Evolutionary conservation across 1,139 yeast species (phyloP).

Genomic region (Yamadazyma pseudoaaseri): DNA sequence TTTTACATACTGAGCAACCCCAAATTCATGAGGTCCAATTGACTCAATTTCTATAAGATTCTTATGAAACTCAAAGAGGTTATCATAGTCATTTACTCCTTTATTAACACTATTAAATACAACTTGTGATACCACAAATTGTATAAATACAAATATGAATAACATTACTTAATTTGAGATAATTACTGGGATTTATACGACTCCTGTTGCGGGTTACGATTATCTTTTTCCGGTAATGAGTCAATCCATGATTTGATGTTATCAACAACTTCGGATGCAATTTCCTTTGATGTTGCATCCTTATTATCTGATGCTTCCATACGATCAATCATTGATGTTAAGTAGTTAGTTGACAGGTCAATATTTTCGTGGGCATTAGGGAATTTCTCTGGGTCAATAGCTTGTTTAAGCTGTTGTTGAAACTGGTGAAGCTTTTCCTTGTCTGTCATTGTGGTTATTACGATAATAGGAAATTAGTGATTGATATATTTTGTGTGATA

Average conservation of each 20-base stretch:
- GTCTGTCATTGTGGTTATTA: background rate
- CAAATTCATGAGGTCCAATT: slow-evolving; percentile 31
- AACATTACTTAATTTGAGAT: too few relatives aligned
- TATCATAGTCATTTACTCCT: background rate
- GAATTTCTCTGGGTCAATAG: slow-evolving; percentile 12
- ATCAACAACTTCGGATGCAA: slow-evolving; percentile 35
- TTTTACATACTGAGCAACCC: slow-evolving; percentile 30
- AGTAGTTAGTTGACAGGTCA: slow-evolving; percentile 28
- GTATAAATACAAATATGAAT: background rate
- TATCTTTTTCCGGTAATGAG: slow-evolving; percentile 12
- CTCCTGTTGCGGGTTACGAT: background rate
- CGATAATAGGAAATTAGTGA: too few relatives aligned
- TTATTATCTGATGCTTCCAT: slow-evolving; percentile 32
- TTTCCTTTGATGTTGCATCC: slow-evolving; percentile 36
- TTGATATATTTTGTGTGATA: too few relatives aligned
- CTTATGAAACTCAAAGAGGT: slow-evolving; percentile 27
- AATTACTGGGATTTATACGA: background rate
- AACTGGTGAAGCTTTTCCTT: background rate
- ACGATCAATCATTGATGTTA: slow-evolving; percentile 26
- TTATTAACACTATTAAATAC: slow-evolving; percentile 1
- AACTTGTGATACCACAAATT: slow-evolving; percentile 2
- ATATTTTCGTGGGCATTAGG: slow-evolving; percentile 19
- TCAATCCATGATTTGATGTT: slow-evolving; percentile 31
- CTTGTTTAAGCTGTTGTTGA: slow-evolving; percentile 7
- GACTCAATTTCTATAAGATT: slow-evolving; percentile 36